Conservation (phyloP, 2,329 filamentous ascomycete genomes). For the Nemania diffusa region DNA sequence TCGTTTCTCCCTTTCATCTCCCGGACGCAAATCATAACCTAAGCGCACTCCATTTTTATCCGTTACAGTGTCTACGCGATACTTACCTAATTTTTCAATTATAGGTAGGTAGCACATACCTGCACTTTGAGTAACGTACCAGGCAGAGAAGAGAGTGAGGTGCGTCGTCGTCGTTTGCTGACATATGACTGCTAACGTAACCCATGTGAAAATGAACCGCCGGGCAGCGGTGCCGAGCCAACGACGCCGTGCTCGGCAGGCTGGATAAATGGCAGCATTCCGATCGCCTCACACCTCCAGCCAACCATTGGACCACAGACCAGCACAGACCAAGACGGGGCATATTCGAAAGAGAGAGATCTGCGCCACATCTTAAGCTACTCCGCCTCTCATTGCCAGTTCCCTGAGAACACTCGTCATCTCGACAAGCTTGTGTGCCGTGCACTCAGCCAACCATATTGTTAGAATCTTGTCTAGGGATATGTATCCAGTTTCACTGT, state of each 20-base stretch:
- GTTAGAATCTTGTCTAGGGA: not conserved
- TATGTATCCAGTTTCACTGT: not conserved
- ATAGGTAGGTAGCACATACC: too few relatives aligned
- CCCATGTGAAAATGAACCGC: not conserved
- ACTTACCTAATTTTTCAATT: too few relatives aligned
- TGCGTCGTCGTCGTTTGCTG: not conserved
- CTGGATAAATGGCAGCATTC: slow-evolving; percentile 21
- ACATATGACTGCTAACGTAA: not conserved
- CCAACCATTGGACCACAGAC: slow-evolving; percentile 11
- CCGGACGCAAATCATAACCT: slow-evolving; percentile 8
- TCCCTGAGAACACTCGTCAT: slow-evolving; percentile 1
- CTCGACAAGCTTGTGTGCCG: not conserved
- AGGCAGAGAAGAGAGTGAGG: not conserved
- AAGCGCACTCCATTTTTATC: not conserved
- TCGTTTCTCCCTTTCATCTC: slow-evolving; percentile 19
- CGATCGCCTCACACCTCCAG: slow-evolving; percentile 6
- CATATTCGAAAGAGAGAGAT: not conserved
- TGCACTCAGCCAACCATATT: not conserved
- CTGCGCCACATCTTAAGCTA: not conserved
- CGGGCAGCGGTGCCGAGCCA: not conserved
- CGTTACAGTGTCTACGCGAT: not conserved
- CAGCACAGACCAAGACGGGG: not conserved
- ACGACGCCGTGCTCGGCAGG: not conserved
- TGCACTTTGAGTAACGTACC: not conserved
- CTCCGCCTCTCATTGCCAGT: not conserved